phyloP scores from a whole-genome alignment of 768 basidiomycete species.

The Hebeloma cylindrosporum region DNA sequence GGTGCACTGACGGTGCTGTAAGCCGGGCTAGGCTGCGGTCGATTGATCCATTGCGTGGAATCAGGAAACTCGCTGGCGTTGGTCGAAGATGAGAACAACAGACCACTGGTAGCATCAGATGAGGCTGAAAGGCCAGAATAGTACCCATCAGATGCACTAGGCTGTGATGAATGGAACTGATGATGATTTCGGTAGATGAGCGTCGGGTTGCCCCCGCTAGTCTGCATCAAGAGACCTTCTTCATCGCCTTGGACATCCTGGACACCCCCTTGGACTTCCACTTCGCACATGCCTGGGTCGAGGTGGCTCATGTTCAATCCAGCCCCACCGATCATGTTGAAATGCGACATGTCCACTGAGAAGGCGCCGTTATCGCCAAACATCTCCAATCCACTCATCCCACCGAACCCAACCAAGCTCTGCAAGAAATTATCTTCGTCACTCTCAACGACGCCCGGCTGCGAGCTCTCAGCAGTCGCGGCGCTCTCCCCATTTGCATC shows the following conservation, averaged over 20 bases:
- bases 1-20: conserved; percentile 41
- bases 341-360: conserved; percentile 25
- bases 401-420: conserved; percentile 14
- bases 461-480: conserved; percentile 14
- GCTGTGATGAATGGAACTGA: conserved; percentile 4
- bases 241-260: conserved; percentile 58
- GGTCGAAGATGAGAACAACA: conserved; percentile 20
- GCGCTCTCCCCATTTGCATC: conserved; percentile 29
- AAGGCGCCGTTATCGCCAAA: conserved; percentile 25
- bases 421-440: conserved; percentile 25
- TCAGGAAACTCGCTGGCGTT: conserved; percentile 26
- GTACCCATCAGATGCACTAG: conserved; percentile 8
- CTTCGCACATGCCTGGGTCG: conserved; percentile 57
- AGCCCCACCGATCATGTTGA: conserved; percentile 16
- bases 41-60: conserved; percentile 40
- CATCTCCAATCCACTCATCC: conserved; percentile 26
- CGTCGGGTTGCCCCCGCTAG: conserved; percentile 17
- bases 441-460: conserved; percentile 18
- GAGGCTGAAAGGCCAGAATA: conserved; percentile 14
- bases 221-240: conserved; percentile 49
- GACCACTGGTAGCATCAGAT: conserved; percentile 16
- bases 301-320: conserved; percentile 29
- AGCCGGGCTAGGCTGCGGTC: conserved; percentile 38
- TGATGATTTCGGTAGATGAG: conserved; percentile 18
- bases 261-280: conserved; percentile 56